Evolutionary conservation across 805 yeast species (phyloP), one percentile per base, ranked within the genome.

Genomic region (Yamadazyma akitaensis): DNA sequence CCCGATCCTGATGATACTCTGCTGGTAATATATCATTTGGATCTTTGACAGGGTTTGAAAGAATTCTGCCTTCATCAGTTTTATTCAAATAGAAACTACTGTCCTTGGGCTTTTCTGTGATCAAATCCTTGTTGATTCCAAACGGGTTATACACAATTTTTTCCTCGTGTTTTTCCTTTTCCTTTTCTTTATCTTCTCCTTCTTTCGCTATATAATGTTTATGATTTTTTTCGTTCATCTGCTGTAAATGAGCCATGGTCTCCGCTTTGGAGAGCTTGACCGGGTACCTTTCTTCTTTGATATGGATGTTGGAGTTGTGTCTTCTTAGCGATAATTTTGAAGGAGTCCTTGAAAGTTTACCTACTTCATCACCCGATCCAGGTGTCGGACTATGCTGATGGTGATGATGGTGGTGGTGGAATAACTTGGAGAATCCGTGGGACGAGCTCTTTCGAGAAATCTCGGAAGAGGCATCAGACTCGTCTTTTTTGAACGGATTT

Each of bases 11-110:
- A 43, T 77, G 69, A 51, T 79, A 67, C 3, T 72, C 76, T 0
- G 59, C 66, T 0, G 92, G 91, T 16, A 86, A 62, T 51, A 62
- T 72, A n/a, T 74, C 76, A 56, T 85, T 84, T 1, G 92, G 92
- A 51, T 79, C 77, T 14, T 77, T 79, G 12, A 83, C 76, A 0
- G 92, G 89, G 50, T 79, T 68, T 1, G 81, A 75, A 47, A 85
- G 65, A 11, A 81, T 65, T 32, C 81, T 71, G 19, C 73, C 69
- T 42, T 76, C 77, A 37, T 64, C 75, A 24, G 67, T 66, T 45
- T 70, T 63, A 14, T 55, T 53, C 42, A 64, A 46, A 42, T 64
- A 64, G 37, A 64, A 63, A 40, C 62, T 58, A 2, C 65, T 48
- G 35, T 59, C 59, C 45, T 56, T 63, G 2, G 68, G 68, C 25